These are phyloP conservation scores for Thermoascus crustaceus DNA, from an alignment of 2,329 filamentous ascomycete genomes.

Conservation along the genomic window DNA sequence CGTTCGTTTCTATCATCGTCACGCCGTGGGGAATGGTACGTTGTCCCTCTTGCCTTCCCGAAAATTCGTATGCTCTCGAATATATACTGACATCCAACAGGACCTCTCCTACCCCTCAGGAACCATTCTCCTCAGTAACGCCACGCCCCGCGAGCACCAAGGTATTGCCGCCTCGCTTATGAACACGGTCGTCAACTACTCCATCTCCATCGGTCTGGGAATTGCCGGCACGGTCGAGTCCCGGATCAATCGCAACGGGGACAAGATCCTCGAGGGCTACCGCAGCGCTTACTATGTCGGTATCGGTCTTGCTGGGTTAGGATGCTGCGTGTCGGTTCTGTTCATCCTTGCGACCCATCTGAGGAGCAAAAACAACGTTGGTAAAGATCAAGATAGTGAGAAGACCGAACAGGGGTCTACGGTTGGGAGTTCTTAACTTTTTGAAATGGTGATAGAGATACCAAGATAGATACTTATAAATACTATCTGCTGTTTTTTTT, in stretches of 20 bases:
- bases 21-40: slow-evolving; percentile 11
- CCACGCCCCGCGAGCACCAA: slow-evolving; percentile 35
- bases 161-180: slow-evolving; percentile 47
- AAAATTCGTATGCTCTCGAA: neutral
- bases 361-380: too few relatives aligned
- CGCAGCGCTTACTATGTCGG: slow-evolving; percentile 30
- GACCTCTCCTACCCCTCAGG: slow-evolving; percentile 57
- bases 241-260: slow-evolving; percentile 29
- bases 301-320: slow-evolving; percentile 14
- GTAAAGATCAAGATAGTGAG: too few relatives aligned
- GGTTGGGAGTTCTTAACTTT: too few relatives aligned
- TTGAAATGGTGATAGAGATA: too few relatives aligned
- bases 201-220: slow-evolving; percentile 55
- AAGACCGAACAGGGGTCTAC: too few relatives aligned
- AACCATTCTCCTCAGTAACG: slow-evolving; percentile 50
- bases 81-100: slow-evolving; percentile 38
- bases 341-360: neutral
- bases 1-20: slow-evolving; percentile 15
- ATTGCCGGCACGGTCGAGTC: slow-evolving; percentile 55
- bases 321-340: slow-evolving; percentile 2
- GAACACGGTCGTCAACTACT: slow-evolving; percentile 58
- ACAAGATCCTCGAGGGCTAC: slow-evolving; percentile 23
- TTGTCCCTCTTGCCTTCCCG: slow-evolving; percentile 8
- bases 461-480: too few relatives aligned
- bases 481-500: too few relatives aligned